Conservation (phyloP, 2,329 filamentous ascomycete species). For the Colletotrichum noveboracense region DNA sequence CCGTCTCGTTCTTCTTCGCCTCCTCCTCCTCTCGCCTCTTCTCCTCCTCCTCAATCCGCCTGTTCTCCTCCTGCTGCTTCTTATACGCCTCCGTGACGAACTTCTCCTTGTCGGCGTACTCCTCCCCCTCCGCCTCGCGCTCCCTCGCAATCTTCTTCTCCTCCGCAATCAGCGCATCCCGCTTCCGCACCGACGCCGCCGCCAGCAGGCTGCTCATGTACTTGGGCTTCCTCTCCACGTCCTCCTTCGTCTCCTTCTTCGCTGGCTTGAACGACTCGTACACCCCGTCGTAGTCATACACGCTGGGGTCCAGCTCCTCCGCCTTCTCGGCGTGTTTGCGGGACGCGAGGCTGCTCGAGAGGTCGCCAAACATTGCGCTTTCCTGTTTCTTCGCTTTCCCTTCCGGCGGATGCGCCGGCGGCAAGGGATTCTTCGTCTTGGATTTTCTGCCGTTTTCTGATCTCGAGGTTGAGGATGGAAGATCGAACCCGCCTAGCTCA, state of each 20-base stretch:
- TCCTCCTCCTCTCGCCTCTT: constrained; percentile 67
- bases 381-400: constrained; percentile 46
- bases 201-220: constrained; percentile 80
- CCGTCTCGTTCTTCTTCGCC: constrained; percentile 65
- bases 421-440: constrained; percentile 36
- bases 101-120: constrained; percentile 82
- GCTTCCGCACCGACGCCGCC: constrained; percentile 77
- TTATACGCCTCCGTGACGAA: constrained; percentile 88
- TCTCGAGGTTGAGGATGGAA: constrained; percentile 27
- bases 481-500: constrained; percentile 59
- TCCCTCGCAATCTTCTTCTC: constrained; percentile 82
- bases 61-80: constrained; percentile 78
- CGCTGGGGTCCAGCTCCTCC: constrained; percentile 70
- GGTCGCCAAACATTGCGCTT: constrained; percentile 63
- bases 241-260: constrained; percentile 57
- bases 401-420: constrained; percentile 45
- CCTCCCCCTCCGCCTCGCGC: constrained; percentile 80
- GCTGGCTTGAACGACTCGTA: constrained; percentile 78
- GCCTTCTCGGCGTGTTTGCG: constrained; percentile 70
- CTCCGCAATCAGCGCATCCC: constrained; percentile 78
- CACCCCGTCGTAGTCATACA: constrained; percentile 86
- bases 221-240: constrained; percentile 69
- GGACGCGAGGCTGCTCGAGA: constrained; percentile 68
- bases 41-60: constrained; percentile 74
- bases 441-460: constrained; percentile 32